These are phyloP conservation scores for Colletotrichum spinosum DNA, from an alignment of 2,329 filamentous ascomycete species.

Conservation along the genomic window DNA sequence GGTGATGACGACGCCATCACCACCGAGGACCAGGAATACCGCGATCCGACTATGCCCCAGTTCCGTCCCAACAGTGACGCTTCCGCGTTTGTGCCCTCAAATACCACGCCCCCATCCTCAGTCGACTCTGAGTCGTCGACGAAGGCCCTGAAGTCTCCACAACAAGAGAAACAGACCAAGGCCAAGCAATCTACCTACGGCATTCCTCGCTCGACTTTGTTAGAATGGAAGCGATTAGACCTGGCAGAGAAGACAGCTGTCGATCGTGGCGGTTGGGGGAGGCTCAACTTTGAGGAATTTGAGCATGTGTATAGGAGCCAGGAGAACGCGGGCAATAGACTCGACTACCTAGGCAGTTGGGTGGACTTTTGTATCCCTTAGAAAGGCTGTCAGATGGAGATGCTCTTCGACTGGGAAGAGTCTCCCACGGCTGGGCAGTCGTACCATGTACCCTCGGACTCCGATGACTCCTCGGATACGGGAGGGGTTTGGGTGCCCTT, in stretches of 20 bases:
- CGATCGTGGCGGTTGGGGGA: conserved; percentile 81
- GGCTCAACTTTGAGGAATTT: conserved; percentile 84
- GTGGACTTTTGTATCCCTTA: conserved; percentile 83
- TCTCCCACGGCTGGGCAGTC: not conserved
- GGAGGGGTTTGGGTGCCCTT: not conserved
- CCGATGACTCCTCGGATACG: not conserved
- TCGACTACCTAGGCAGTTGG: conserved; percentile 90
- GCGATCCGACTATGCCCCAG: conserved; percentile 76
- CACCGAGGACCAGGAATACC: conserved; percentile 42
- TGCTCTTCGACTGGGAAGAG: not conserved
- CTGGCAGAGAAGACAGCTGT: conserved; percentile 75
- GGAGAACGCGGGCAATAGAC: conserved; percentile 69
- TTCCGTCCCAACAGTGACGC: conserved; percentile 69
- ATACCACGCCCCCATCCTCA: conserved; percentile 6
- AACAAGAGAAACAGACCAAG: conserved; percentile 27
- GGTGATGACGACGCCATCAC: conserved; percentile 37
- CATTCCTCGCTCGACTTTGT: conserved; percentile 51
- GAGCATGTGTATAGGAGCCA: conserved; percentile 77
- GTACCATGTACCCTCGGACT: not conserved
- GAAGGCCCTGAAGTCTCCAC: conserved; percentile 9
- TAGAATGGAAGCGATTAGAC: conserved; percentile 68
- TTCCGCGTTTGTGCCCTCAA: conserved; percentile 25
- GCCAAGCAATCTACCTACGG: conserved; percentile 42
- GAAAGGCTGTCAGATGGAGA: conserved; percentile 21
- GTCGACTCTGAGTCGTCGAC: conserved; percentile 9